Conservation (phyloP, 1,139 yeast genomes). For the Diutina mesorugosa region DNA sequence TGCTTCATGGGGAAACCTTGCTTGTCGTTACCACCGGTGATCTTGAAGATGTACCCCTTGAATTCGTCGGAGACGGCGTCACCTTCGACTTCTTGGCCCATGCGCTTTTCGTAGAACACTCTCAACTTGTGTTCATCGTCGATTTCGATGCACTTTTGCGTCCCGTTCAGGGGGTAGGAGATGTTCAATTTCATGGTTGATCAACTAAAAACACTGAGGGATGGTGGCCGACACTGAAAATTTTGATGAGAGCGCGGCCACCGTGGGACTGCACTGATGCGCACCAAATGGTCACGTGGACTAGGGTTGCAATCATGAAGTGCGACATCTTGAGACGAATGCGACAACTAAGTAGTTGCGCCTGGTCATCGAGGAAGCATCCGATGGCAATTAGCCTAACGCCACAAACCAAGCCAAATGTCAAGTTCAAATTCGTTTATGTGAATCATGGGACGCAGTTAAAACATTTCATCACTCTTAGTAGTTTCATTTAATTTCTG, state of each 20-base stretch:
- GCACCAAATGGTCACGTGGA: neutral
- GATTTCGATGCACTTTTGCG: constrained; percentile 94
- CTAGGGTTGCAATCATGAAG: neutral
- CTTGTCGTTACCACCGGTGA: constrained; percentile 99
- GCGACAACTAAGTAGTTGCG: neutral
- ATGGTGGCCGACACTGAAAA: neutral
- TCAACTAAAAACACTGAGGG: neutral
- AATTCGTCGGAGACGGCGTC: constrained; percentile 97
- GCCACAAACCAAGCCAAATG: no score
- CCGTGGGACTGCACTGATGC: neutral
- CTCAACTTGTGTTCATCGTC: constrained; percentile 99
- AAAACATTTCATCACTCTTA: no score
- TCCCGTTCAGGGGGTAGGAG: constrained; percentile 99
- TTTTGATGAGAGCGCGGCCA: neutral
- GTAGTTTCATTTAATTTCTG: no score
- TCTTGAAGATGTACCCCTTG: constrained; percentile 98
- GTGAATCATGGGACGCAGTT: no score
- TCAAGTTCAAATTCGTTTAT: no score
- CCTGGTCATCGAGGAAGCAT: neutral
- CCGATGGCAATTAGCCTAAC: no score
- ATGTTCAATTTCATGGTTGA: constrained; percentile 63
- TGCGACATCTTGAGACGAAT: no score
- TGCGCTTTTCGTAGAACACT: constrained; percentile 98
- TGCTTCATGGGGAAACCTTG: constrained; percentile 99
- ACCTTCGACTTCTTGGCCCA: constrained; percentile 99